A percentile compares a stretch with the other conserved stretches of the same genome.
Conservation (phyloP, 257 asterid species). For the Salvia miltiorrhiza region DNA sequence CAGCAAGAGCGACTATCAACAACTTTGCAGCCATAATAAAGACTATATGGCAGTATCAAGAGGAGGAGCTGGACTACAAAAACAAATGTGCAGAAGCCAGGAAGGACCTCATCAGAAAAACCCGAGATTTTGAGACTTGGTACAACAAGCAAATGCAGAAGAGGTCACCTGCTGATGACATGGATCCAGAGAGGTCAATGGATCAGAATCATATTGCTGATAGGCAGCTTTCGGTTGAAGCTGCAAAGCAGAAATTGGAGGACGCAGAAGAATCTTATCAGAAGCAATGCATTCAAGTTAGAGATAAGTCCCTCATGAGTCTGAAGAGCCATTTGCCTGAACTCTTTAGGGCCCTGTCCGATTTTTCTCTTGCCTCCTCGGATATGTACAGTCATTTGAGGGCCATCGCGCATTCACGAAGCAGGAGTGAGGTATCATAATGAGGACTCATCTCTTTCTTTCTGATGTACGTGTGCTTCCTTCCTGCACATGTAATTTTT, state of each 20-base stretch:
- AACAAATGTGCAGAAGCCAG: conserved; percentile 62
- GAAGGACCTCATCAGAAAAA: conserved; percentile 59
- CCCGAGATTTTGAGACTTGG: conserved; percentile 77
- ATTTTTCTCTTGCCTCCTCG: conserved; percentile 77
- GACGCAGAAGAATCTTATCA: conserved; percentile 62
- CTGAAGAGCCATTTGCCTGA: conserved; percentile 77
- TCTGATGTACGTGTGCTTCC: not conserved
- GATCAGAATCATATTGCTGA: conserved; percentile 45
- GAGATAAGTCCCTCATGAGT: conserved; percentile 71
- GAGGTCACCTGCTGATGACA: conserved; percentile 57
- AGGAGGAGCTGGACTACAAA: conserved; percentile 75
- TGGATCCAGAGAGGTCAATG: conserved; percentile 50
- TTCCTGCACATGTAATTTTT: not conserved
- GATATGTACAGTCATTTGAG: conserved; percentile 71
- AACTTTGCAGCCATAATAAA: conserved; percentile 70
- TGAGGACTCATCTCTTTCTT: not conserved
- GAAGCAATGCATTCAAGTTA: conserved; percentile 72
- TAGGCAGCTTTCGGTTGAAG: conserved; percentile 49
- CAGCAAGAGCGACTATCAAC: conserved; percentile 59
- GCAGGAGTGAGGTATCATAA: conserved; percentile 31
- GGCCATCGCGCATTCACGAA: conserved; percentile 39
- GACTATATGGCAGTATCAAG: conserved; percentile 63
- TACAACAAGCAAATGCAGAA: conserved; percentile 60
- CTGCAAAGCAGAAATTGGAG: conserved; percentile 52
- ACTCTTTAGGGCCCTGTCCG: conserved; percentile 59